Base-by-base conservation (phyloP, 129 eudicot species). In the Lactuca sativa region DNA sequence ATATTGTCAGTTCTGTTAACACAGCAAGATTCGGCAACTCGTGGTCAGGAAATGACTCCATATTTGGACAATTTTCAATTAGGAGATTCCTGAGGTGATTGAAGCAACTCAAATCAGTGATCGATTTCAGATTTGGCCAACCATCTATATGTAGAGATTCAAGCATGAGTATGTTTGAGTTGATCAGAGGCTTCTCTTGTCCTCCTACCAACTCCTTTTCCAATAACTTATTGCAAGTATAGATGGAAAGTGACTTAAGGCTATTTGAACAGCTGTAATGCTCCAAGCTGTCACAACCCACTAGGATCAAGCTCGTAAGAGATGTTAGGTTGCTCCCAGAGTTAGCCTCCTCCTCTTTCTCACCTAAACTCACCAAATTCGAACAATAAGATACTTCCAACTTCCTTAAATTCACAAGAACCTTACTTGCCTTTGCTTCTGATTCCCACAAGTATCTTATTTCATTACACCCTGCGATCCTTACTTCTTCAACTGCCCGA, bases 21-120 rank as follows among this genome's bases (percentile, higher is more conserved):
- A 7, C 5, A 7, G 51, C 11, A n/a, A 44, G 51, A 44, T 44
- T 44, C n/a, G 51, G 51, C n/a, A 44, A 44, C 51, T 44, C 51
- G 11, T 11, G 51, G 51, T 56, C 61, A 2, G 61, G 61, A n/a
- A 56, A 56, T 15, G 61, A 56, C 34, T 17, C 61, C 61, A 56
- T 7, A 15, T 11, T 11, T 16, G 8, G 61, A 31, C 61, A 56
- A 3, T 6, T 4, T 31, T 0, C 0, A 3, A 56, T 56, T 0
- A 0, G 0, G 3, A 56, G 9, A 3, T 2, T 17, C 9, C 9
- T 18, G 61, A 56, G 33, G 5, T 56, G 33, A 4, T 2, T 56
- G 61, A 56, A 56, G 61, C 4, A 56, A 18, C 61, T 11, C 34
- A 56, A 56, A 8, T 17, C 30, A 18, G 10, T 56, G 13, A 56